A percentile compares a stretch with the other conserved stretches of the same genome.
Evolutionary conservation across 139 green algal genomes (phyloP).

Genomic region (Coelastrella sp.): DNA sequence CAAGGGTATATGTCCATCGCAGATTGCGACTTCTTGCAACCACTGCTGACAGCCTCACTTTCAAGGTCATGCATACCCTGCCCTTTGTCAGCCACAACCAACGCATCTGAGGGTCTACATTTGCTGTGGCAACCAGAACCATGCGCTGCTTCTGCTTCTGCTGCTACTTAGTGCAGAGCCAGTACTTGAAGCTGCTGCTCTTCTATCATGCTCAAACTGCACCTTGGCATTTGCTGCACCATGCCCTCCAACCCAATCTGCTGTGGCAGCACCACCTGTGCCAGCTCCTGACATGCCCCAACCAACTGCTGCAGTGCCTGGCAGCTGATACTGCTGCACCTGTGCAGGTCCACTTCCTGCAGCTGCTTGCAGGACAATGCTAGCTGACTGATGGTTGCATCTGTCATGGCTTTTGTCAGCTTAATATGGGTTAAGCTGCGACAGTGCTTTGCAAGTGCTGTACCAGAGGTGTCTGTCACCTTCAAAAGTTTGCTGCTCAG

Average conservation of each 20-base stretch:
- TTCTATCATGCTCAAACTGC: slow-evolving; percentile 9
- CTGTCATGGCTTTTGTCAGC: slow-evolving; percentile 38
- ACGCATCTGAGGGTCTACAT: neutral
- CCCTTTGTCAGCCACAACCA: neutral
- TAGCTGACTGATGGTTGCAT: slow-evolving; percentile 21
- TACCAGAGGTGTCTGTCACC: slow-evolving; percentile 18
- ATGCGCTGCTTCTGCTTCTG: neutral
- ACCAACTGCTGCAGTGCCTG: slow-evolving; percentile 21
- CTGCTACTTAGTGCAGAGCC: neutral
- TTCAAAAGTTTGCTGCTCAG: slow-evolving; percentile 48
- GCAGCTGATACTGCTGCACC: slow-evolving; percentile 21
- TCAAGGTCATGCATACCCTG: neutral
- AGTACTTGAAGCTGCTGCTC: slow-evolving; percentile 26
- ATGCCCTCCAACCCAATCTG: neutral
- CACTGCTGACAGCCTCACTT: neutral
- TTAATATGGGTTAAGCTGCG: neutral
- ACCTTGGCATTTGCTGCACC: slow-evolving; percentile 2
- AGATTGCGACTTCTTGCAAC: neutral
- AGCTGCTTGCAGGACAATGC: slow-evolving; percentile 8
- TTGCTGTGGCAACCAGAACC: neutral
- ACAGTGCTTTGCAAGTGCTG: neutral
- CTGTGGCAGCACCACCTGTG: slow-evolving; percentile 25
- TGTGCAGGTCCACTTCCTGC: slow-evolving; percentile 34
- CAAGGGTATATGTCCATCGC: neutral
- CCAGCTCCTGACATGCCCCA: neutral